A percentile compares a stretch with the other conserved stretches of the same genome.
Conservation (phyloP, 345 rosid genomes). For the Aegle marmelos region DNA sequence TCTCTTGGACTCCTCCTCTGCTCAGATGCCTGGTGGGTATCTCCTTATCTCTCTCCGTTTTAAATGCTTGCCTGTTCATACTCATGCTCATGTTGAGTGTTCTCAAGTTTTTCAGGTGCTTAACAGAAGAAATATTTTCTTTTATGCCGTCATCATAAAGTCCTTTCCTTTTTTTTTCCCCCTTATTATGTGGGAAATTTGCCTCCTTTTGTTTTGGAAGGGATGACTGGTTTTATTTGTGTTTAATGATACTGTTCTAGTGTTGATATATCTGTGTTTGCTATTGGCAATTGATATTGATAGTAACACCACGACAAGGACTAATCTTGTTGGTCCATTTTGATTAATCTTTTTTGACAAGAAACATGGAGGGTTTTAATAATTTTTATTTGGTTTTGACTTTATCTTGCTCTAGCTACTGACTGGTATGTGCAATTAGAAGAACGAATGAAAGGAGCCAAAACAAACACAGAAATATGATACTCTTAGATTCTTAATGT, state of each 20-base stretch:
- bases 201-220: not conserved
- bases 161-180: too few species aligned
- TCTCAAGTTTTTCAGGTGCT: not conserved
- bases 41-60: constrained; percentile 1
- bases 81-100: not conserved
- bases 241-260: not conserved
- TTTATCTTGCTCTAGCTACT: not conserved
- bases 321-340: not conserved
- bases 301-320: not conserved
- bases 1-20: constrained; percentile 40
- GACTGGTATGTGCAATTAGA: not conserved
- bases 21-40: constrained; percentile 63
- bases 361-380: not conserved
- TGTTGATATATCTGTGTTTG: not conserved
- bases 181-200: not conserved
- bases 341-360: constrained; percentile 4
- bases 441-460: not conserved
- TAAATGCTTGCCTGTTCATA: not conserved
- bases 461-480: not conserved
- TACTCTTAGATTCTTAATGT: not conserved
- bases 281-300: not conserved
- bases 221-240: not conserved
- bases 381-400: not conserved
- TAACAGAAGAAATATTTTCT: not conserved
- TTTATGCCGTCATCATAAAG: too few species aligned